Base-by-base conservation (phyloP, 257 asterid genomes). In the Thymus mandschuricus region DNA sequence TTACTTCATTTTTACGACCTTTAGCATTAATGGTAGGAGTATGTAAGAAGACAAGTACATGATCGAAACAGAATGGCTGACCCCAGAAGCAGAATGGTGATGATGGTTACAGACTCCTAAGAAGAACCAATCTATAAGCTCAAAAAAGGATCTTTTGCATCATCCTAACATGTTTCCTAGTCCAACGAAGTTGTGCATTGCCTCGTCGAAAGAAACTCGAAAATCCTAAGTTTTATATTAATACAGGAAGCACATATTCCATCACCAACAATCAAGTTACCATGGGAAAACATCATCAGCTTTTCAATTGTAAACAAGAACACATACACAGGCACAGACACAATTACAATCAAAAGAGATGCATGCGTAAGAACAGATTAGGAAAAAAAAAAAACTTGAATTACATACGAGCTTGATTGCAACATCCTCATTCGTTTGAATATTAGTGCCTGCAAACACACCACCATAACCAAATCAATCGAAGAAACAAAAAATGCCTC, bases 391-490 rank as follows among this genome's bases (percentile, higher is more conserved):
- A 52, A 66, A 30, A 35, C 8, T 29, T 55, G 8, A 69, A 82
- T 35, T 43, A 73, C 84, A 76, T 69, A 76, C 86, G 28, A 88
- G 91, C 82, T 87, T 87, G 73, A 87, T 85, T 3, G 93, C 93
- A 76, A 87, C 90, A 73, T 87, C 90, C 68, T 87, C 90, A 68
- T 87, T 87, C 79, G 93, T 83, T 85, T 87, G 93, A 76, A 81
- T 71, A 80, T 87, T 87, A 66, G 83, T 82, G 11, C 93, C 90
- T 86, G 83, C 76, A 75, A 68, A 60, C 56, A 33, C 64, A 68
- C 1, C 1, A 28, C 21, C 6, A 60, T 11, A 11, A 15, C 13
- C 4, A 34, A 21, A 60, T 29, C 31, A 2, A 49, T 3, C 1
- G 29, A 55, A 49, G 0, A 12, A 49, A 21, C 21, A 49, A 45